Evolutionary conservation across 148 eudicot species (phyloP), one percentile per base, ranked within the genome.

Genomic region (Persicaria tinctoria): DNA sequence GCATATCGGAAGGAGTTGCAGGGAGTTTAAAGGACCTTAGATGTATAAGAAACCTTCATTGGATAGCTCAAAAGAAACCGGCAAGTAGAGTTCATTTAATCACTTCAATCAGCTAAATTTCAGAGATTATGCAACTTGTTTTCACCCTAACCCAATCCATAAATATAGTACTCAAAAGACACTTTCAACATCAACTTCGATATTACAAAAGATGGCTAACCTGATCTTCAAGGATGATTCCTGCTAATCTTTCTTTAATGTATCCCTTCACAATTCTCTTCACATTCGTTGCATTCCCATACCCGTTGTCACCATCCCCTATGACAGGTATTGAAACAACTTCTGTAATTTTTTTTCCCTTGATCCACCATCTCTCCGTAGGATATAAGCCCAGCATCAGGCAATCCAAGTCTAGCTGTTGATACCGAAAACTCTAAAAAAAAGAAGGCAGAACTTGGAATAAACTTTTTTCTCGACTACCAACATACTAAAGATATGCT

Each of bases 221-320:
- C 90, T 93, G 97, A 82, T 93, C 97, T 85, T 93, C 97, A 59
- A 93, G 91, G 80, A 93, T 86, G 74, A 93, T 90, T 81, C 97
- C 97, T 14, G 96, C 97, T 85, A 93, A 93, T 78, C 97, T 96
- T 76, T 96, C 91, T 63, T 78, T 83, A 68, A 86, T 87, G 79
- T 87, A 93, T 60, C 96, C 96, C 80, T 85, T 93, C 74, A 93
- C 89, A 81, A 96, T 90, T 84, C 97, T 89, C 82, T 93, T 93
- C 54, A 90, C 93, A 83, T 93, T 93, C 89, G 89, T 89, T 48
- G 96, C 87, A 77, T 93, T 93, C 46, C 97, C 97, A 79, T 90
- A 93, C 41, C 97, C 96, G 80, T 90, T 93, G 70, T 93, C 97
- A 49, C 88, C 97, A 83, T 93, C 97, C 71, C 96, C 96, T 73